phyloP scores from a whole-genome alignment of 2,329 filamentous ascomycete genomes.

The Didymosphaeria variabile region DNA sequence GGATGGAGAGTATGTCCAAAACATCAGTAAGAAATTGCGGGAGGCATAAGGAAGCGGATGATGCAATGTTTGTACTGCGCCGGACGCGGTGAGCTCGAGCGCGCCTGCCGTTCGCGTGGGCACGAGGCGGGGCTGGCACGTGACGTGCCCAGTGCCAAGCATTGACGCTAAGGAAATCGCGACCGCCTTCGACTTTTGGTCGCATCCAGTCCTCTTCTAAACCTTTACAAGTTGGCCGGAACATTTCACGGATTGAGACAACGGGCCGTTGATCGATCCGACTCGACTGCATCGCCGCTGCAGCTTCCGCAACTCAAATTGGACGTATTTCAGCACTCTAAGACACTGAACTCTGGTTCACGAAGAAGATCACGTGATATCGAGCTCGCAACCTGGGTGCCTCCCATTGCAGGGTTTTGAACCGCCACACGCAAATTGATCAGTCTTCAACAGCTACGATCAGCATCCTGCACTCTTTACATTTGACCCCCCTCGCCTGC shows the following conservation, averaged over 20 bases:
- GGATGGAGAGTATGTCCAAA: constrained; percentile 18
- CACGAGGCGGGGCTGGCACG: constrained; percentile 30
- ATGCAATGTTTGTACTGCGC: constrained; percentile 16
- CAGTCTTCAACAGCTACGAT: background rate
- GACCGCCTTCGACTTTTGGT: constrained; percentile 1
- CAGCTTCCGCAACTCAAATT: background rate
- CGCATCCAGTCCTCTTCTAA: background rate
- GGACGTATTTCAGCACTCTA: background rate
- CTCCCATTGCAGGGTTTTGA: background rate
- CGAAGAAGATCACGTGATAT: background rate
- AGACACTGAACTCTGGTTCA: background rate
- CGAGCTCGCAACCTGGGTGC: background rate
- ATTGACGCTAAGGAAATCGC: background rate
- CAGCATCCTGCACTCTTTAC: background rate
- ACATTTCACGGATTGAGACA: background rate
- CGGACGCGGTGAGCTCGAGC: constrained; percentile 16
- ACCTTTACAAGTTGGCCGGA: background rate
- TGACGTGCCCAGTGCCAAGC: background rate
- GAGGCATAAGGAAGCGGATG: background rate
- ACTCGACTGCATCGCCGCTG: background rate
- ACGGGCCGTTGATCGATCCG: background rate
- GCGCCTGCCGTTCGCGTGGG: constrained; percentile 31
- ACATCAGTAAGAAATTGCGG: constrained; percentile 3
- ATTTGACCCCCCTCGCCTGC: background rate
- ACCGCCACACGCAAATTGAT: background rate